Base-by-base conservation (phyloP, 2,329 filamentous ascomycete genomes). In the Emergomyces africanus region DNA sequence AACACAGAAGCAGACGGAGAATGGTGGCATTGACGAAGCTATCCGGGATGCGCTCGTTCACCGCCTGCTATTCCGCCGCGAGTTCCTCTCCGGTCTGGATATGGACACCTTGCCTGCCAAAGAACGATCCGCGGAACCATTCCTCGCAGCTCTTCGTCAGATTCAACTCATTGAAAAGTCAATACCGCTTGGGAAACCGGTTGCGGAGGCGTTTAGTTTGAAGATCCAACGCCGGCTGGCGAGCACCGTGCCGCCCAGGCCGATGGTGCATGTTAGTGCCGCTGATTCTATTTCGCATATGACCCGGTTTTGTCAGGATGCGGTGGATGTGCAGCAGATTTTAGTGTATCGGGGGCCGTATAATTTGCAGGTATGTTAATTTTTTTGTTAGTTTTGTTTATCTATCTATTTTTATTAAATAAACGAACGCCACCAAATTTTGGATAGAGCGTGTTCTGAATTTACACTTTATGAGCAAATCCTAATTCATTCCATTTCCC, bases 211-310 rank as follows among this genome's bases (percentile, higher is more conserved):
- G 0, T 97, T 96, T 71, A 96, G 90, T 66, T 83, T 84, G 28
- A 95, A 96, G 69, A 81, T 97, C 42, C 94, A 99, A 69, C 83
- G 91, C n/a, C 87, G 87, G 63, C 79, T 99, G 37, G 91, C 94
- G 0, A 96, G 90, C 65, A 96, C 90, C 0, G 91, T 96, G 66
- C 94, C 94, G 3, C 94, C 94, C 8, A 83, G 92, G 9, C 91
- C 92, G 0, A 92, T 96, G 66, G 88, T 96, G 12, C 81, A 89
- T 57, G 77, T 91, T 2, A 83, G 81, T 30, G 87, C 89, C 65
- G 81, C 85, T 15, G 85, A 89, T 66, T 88, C 90, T 0, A 81
- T 87, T 63, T 75, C 75, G 23, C 85, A 89, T 65, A 79, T 96
- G 62, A 80, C 80, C 59, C 82, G 84, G 50, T 74, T 96, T 33